phyloP scores from a whole-genome alignment of 208 protist genomes.

The Porcisia deanei region DNA sequence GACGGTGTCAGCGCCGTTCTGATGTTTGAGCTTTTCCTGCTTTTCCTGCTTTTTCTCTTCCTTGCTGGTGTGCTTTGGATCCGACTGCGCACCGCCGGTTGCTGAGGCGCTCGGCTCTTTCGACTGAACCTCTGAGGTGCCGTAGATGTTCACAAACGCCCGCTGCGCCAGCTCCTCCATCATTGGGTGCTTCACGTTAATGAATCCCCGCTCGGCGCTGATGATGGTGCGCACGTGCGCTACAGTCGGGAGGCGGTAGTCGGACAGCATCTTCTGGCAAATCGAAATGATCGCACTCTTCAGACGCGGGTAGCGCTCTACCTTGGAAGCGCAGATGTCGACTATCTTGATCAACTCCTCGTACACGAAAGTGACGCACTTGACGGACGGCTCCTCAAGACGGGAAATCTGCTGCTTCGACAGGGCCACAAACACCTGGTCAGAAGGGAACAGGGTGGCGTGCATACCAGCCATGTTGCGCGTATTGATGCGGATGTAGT shows the following conservation, averaged over 20 bases:
- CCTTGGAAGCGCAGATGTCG: constrained; percentile 67
- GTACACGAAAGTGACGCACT: constrained; percentile 96
- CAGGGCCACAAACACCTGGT: constrained; percentile 96
- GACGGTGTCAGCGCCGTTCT: constrained; percentile 43
- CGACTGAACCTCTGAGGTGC: constrained; percentile 18
- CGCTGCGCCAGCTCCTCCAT: constrained; percentile 85
- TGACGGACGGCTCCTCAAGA: constrained; percentile 94
- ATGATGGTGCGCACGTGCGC: constrained; percentile 94
- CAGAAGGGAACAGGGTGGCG: constrained; percentile 96
- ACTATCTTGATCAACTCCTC: constrained; percentile 96
- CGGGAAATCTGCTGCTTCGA: constrained; percentile 94
- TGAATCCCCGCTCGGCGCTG: constrained; percentile 95
- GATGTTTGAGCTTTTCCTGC: constrained; percentile 52
- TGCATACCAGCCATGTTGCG: constrained; percentile 97
- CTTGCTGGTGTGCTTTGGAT: constrained; percentile 21
- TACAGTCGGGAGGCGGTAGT: constrained; percentile 81
- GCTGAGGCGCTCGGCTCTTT: constrained; percentile 11
- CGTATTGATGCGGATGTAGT: constrained; percentile 96
- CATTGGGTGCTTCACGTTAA: constrained; percentile 95
- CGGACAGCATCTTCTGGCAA: constrained; percentile 80
- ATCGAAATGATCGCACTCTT: constrained; percentile 85
- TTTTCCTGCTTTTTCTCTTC: constrained; percentile 57
- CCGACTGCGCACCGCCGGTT: neutral
- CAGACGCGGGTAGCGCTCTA: constrained; percentile 92
- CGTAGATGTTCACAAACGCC: constrained; percentile 82